Base-by-base conservation (phyloP, 768 basidiomycete genomes). In the Hysterangium stoloniferum region DNA sequence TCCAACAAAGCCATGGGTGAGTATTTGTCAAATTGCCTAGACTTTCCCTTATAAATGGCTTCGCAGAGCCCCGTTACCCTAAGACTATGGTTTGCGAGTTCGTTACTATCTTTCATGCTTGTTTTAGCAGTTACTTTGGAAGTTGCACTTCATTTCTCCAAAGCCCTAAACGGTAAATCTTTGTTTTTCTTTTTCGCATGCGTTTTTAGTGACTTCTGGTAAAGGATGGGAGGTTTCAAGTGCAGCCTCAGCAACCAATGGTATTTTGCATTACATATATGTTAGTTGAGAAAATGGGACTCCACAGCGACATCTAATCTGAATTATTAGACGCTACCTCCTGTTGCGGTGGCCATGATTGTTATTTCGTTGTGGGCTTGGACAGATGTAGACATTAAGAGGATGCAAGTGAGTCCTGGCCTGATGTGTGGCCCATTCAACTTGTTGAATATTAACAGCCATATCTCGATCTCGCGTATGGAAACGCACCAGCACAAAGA, bases 351-450 rank as follows among this genome's bases (percentile, higher is more conserved):
- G 4, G 74, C 74, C 7, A 74, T 74, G 47, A 57, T 74, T 17
- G 69, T 78, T 11, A 71, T 73, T 3, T 73, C 71, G 0, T 51
- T 77, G 45, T 79, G 77, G 77, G 62, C 74, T 4, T 78, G 76
- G 77, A 78, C 76, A 4, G 77, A 78, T 55, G 66, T 74, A 22
- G 77, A 77, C 53, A 73, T 80, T 44, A 76, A 78, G 56, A 75
- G 72, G 59, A 71, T 79, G 63, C 78, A 78, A 67, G 75, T 72
- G 44, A 25, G 61, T 40, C 13, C 3, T 19, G 6, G 40, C 20
- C n/a, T 32, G 28, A 46, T n/a, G 34, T 28, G 2, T 11, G 13
- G n/a, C n/a, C n/a, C n/a, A n/a, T n/a, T n/a, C n/a, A n/a, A n/a
- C n/a, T n/a, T n/a, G n/a, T n/a, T n/a, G n/a, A n/a, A n/a, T n/a